These are phyloP conservation scores for Torulaspora gathmanii DNA, from an alignment of 805 yeast genomes.

Conservation along the genomic window DNA sequence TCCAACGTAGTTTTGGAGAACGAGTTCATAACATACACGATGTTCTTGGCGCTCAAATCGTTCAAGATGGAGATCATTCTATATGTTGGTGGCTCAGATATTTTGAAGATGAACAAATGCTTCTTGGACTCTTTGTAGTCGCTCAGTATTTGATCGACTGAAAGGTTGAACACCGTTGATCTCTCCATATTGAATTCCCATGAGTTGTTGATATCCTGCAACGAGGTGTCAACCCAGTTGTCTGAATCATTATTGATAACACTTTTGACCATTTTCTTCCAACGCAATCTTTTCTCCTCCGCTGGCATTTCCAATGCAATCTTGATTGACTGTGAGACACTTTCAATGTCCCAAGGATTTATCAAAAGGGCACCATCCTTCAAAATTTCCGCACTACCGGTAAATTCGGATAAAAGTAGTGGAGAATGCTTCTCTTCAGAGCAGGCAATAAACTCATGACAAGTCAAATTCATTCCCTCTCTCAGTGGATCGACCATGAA, in stretches of 20 bases:
- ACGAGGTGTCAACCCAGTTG: conserved; percentile 63
- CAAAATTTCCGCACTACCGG: conserved; percentile 85
- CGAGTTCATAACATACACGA: conserved; percentile 67
- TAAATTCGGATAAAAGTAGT: conserved; percentile 81
- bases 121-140: conserved; percentile 32
- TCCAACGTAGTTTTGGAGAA: conserved; percentile 62
- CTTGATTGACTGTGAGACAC: conserved; percentile 59
- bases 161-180: conserved; percentile 34
- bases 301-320: conserved; percentile 59
- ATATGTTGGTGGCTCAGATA: conserved; percentile 56
- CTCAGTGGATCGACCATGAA: conserved; percentile 88
- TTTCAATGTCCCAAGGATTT: conserved; percentile 84
- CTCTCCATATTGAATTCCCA: conserved; percentile 49
- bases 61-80: conserved; percentile 52
- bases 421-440: conserved; percentile 71
- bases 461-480: conserved; percentile 95
- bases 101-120: conserved; percentile 46
- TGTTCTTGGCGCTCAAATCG: conserved; percentile 59
- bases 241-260: conserved; percentile 65
- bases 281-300: conserved; percentile 54
- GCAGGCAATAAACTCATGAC: conserved; percentile 87
- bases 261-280: conserved; percentile 56
- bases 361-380: conserved; percentile 66
- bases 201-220: conserved; percentile 47
- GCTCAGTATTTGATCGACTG: conserved; percentile 27